Percentiles rank a stretch among this genome's conserved stretches.
These are phyloP conservation scores for Globisporangium middletonii DNA, from an alignment of 352 stramenopile species.

Conservation along the genomic window DNA sequence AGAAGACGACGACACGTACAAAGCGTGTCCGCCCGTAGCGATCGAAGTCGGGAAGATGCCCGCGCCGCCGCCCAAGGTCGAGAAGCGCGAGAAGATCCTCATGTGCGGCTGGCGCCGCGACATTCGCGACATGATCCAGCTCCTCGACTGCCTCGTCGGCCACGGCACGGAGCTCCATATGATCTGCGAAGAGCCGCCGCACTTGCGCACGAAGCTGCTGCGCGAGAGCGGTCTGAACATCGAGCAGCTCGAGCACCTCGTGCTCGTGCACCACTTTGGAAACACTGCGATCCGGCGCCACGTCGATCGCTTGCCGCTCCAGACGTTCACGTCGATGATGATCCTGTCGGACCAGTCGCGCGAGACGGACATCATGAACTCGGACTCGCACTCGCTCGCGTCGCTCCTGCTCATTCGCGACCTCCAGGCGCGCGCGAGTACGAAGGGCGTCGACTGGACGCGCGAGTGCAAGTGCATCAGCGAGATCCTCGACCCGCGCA, in stretches of 20 bases:
- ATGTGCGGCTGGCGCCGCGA: conserved; percentile 88
- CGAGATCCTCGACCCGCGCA: conserved; percentile 85
- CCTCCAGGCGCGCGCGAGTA: conserved; percentile 31
- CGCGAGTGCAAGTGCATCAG: conserved; percentile 70
- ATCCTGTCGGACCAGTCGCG: conserved; percentile 70
- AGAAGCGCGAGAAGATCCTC: conserved; percentile 57
- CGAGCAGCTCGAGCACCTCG: conserved; percentile 41
- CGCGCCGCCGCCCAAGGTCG: conserved; percentile 13
- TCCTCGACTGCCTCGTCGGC: conserved; percentile 70
- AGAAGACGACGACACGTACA: conserved; percentile 88
- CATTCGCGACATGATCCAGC: conserved; percentile 84
- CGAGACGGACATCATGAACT: conserved; percentile 81
- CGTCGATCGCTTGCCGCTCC: conserved; percentile 48
- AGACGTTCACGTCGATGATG: conserved; percentile 77
- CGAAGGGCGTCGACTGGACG: conserved; percentile 11
- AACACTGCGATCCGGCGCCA: conserved; percentile 81
- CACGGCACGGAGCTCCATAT: conserved; percentile 70
- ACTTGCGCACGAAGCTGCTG: conserved; percentile 58
- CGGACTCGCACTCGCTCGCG: conserved; percentile 80
- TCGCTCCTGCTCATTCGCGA: conserved; percentile 83
- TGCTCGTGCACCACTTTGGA: conserved; percentile 59
- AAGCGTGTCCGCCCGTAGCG: conserved; percentile 31
- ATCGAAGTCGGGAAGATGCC: conserved; percentile 39
- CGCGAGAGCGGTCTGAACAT: conserved; percentile 53
- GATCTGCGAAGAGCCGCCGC: conserved; percentile 66